phyloP scores from a whole-genome alignment of 1,284 basidiomycete species.

The Fomitopsis betulina region DNA sequence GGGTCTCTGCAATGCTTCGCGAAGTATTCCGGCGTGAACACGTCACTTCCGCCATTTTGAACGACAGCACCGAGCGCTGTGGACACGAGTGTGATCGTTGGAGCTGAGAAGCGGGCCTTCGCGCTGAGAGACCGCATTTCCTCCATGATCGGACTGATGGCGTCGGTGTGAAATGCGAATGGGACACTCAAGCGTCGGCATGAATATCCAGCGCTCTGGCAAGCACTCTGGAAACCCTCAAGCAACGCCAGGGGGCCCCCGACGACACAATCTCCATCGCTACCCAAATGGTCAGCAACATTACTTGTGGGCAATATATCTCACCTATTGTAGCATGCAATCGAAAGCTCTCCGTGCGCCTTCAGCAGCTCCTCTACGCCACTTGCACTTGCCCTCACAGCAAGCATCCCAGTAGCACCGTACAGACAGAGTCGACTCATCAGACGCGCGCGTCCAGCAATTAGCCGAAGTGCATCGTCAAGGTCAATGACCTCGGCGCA shows the following conservation, averaged over 20 bases:
- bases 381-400: constrained; percentile 37
- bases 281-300: constrained; percentile 11
- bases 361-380: constrained; percentile 34
- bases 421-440: constrained; percentile 45
- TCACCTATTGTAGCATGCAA: constrained; percentile 56
- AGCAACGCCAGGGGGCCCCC: constrained; percentile 46
- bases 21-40: constrained; percentile 52
- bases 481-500: constrained; percentile 50
- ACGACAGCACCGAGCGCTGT: constrained; percentile 52
- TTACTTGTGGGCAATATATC: not conserved
- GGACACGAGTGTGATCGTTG: constrained; percentile 54
- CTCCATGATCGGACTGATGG: constrained; percentile 52
- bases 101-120: constrained; percentile 36
- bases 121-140: constrained; percentile 39
- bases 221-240: constrained; percentile 34
- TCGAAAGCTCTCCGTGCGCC: constrained; percentile 34
- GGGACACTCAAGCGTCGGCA: constrained; percentile 44
- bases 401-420: constrained; percentile 53
- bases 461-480: constrained; percentile 51
- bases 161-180: constrained; percentile 60
- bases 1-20: constrained; percentile 53
- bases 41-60: constrained; percentile 41
- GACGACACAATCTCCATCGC: constrained; percentile 49
- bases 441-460: constrained; percentile 51
- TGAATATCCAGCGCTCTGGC: constrained; percentile 37